Conservation (phyloP, 331 rosid species). For the Malus hybrid region DNA sequence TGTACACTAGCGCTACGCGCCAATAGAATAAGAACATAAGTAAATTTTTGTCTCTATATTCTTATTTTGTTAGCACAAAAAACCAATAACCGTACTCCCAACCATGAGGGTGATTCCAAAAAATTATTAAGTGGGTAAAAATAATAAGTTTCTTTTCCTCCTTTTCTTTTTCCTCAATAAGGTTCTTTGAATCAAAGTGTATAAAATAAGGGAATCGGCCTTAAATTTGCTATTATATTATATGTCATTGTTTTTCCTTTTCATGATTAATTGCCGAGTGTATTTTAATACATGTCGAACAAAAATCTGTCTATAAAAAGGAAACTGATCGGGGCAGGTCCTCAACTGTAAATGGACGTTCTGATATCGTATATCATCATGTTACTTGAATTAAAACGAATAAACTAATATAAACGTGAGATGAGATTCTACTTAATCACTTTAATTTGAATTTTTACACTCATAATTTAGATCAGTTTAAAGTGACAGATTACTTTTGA, state of each 20-base stretch:
- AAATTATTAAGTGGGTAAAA: neutral
- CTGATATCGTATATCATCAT: no score
- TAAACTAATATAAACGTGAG: no score
- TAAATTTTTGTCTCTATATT: no score
- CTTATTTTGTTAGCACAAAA: neutral
- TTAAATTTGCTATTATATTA: neutral
- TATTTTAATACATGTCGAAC: neutral
- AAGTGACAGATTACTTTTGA: no score
- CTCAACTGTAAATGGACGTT: no score
- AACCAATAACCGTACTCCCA: neutral
- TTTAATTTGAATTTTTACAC: no score
- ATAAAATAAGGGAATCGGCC: neutral
- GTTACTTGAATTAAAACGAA: no score
- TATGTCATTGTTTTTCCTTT: neutral
- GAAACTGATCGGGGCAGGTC: no score
- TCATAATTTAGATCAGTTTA: no score
- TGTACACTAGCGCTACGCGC: fast-evolving
- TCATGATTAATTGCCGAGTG: neutral
- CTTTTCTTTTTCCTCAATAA: neutral
- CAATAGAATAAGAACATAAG: no score
- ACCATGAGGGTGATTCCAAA: neutral
- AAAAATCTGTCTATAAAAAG: no score
- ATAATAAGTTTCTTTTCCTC: neutral
- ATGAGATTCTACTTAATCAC: no score
- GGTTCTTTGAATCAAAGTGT: neutral